A percentile compares a stretch with the other conserved stretches of the same genome.
These are phyloP conservation scores for Amylostereum chailletii DNA, from an alignment of 1,284 basidiomycete species.

Conservation along the genomic window DNA sequence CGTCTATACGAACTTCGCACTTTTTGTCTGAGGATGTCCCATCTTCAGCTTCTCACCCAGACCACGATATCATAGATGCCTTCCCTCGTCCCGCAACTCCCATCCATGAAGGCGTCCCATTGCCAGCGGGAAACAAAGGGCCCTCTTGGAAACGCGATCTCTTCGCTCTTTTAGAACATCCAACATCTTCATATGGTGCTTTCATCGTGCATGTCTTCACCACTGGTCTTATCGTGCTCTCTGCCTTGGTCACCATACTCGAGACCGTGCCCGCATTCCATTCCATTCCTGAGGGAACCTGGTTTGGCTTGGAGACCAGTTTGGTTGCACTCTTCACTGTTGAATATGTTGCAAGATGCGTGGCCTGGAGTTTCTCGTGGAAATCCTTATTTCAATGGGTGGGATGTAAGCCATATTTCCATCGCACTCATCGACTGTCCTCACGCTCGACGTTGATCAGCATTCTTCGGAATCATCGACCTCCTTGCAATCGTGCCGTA, in stretches of 20 bases:
- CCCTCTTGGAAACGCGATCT: constrained; percentile 52
- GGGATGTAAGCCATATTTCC: constrained; percentile 43
- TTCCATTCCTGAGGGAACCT: constrained; percentile 55
- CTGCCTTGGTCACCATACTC: constrained; percentile 74
- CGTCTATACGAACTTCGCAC: neutral
- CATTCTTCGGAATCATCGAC: constrained; percentile 83
- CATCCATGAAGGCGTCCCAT: neutral
- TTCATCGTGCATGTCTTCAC: constrained; percentile 58
- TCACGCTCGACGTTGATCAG: constrained; percentile 25
- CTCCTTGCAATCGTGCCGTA: constrained; percentile 79
- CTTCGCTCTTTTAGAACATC: constrained; percentile 57
- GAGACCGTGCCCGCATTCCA: constrained; percentile 83
- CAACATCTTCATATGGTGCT: constrained; percentile 57
- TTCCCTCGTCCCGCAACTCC: constrained; percentile 1
- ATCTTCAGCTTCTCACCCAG: neutral
- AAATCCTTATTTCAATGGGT: constrained; percentile 51
- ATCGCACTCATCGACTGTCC: neutral
- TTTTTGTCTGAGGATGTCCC: neutral
- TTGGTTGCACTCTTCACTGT: constrained; percentile 78
- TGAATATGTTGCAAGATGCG: constrained; percentile 60
- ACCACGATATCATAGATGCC: neutral
- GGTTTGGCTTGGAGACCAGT: constrained; percentile 77
- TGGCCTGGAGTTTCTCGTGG: constrained; percentile 63
- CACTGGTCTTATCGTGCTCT: constrained; percentile 56
- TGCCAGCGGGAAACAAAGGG: constrained; percentile 6